These are phyloP conservation scores for Diospyros lotus DNA, from an alignment of 148 eudicot species.

Conservation along the genomic window DNA sequence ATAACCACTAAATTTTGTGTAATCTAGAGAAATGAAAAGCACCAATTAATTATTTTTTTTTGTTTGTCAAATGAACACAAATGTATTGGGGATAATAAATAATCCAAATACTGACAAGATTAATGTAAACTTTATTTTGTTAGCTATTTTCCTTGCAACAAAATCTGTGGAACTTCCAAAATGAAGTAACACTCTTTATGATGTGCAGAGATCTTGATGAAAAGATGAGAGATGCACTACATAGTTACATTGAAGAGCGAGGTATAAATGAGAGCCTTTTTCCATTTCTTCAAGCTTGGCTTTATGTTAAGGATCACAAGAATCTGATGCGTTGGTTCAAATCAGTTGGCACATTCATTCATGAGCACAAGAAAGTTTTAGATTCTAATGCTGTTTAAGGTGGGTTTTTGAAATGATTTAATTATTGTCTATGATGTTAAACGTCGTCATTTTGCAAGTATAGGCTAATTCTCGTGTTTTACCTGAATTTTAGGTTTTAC, in stretches of 20 bases:
- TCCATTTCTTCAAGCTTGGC: conserved; percentile 81
- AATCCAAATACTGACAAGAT: no score
- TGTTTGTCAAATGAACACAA: no score
- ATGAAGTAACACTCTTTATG: background rate
- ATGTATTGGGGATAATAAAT: no score
- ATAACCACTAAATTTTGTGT: no score
- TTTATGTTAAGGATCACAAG: conserved; percentile 66
- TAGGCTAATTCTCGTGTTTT: background rate
- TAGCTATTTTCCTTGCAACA: no score
- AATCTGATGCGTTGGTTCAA: conserved; percentile 62
- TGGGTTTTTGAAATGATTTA: background rate
- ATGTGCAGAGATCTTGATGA: conserved; percentile 19
- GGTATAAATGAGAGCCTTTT: conserved; percentile 71
- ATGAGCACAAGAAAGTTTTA: conserved; percentile 17
- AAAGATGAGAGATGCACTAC: conserved; percentile 59
- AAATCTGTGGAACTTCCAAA: background rate
- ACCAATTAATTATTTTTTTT: no score
- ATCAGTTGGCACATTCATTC: conserved; percentile 43
- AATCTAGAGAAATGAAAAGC: no score
- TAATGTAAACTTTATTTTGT: no score
- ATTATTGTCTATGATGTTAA: background rate
- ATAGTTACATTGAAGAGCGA: conserved; percentile 57
- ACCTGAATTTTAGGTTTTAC: background rate
- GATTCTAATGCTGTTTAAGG: background rate
- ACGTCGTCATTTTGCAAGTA: background rate